Percentiles rank a stretch among this genome's conserved stretches.
These are phyloP conservation scores for Blastobotrys proliferans DNA, from an alignment of 1,139 yeast genomes.

Conservation along the genomic window DNA sequence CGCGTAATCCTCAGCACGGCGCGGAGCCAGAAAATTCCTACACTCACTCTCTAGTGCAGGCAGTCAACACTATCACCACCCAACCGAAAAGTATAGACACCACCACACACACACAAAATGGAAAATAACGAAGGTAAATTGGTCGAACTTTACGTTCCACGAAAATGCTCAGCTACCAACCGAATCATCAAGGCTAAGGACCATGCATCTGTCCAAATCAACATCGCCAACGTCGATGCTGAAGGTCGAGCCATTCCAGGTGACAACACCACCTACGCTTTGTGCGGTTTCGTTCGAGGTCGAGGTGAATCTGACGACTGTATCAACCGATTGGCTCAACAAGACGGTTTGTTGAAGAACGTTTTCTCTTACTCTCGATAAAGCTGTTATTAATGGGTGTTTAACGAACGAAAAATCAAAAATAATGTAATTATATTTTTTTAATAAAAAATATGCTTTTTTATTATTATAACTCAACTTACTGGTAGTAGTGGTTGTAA, in stretches of 20 bases:
- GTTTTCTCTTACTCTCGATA: constrained; percentile 99
- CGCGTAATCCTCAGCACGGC: too few species aligned
- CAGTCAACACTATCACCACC: neutral
- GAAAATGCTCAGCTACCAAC: constrained; percentile 99
- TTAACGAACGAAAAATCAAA: neutral
- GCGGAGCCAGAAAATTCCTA: too few species aligned
- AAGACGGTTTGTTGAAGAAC: constrained; percentile 96
- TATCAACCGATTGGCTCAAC: constrained; percentile 98
- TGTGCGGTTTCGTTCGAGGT: constrained; percentile 89
- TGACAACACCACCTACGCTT: constrained; percentile 90
- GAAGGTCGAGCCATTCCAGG: constrained; percentile 95
- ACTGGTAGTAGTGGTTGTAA: constrained; percentile 7
- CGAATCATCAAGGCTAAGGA: constrained; percentile 99
- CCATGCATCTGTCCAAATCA: constrained; percentile 97
- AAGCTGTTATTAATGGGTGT: constrained; percentile 28
- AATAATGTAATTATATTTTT: constrained; percentile 1
- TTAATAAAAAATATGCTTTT: constrained; percentile 2
- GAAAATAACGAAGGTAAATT: constrained; percentile 13
- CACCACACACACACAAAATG: constrained; percentile 8
- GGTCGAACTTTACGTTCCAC: constrained; percentile 99
- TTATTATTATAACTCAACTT: neutral
- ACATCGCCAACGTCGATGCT: constrained; percentile 85
- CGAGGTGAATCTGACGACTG: constrained; percentile 98
- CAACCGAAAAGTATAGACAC: neutral
- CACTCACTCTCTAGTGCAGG: too few species aligned